Conservation (phyloP, 2,329 filamentous ascomycete species). For the Aspergillus hiratsukae region DNA sequence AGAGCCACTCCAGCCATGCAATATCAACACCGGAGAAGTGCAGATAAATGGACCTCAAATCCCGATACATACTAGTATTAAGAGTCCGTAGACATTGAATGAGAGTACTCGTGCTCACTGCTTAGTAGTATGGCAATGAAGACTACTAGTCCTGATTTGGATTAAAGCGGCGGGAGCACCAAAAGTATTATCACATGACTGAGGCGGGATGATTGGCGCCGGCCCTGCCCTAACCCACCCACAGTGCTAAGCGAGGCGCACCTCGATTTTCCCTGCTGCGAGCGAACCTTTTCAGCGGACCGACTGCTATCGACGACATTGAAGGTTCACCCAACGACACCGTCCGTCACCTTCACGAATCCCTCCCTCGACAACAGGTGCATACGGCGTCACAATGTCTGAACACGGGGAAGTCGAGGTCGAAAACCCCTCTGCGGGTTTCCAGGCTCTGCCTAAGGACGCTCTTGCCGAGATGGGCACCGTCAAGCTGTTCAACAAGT, state of each 20-base stretch:
- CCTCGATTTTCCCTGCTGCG: constrained; percentile 35
- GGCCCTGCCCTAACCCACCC: constrained; percentile 36
- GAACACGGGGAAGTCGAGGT: constrained; percentile 92
- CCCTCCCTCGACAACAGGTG: constrained; percentile 37
- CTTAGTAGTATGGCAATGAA: not conserved
- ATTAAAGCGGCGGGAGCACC: not conserved
- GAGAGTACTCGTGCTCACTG: not conserved
- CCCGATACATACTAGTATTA: not conserved
- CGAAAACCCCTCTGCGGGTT: constrained; percentile 65
- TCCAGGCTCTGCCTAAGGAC: constrained; percentile 86
- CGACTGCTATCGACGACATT: constrained; percentile 32
- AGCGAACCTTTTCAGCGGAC: constrained; percentile 34
- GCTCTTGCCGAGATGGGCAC: constrained; percentile 82
- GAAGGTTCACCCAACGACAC: constrained; percentile 37
- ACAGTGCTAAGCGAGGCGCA: constrained; percentile 42
- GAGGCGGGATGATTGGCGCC: constrained; percentile 15
- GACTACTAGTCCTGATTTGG: constrained; percentile 2
- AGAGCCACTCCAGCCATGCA: not conserved
- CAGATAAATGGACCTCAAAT: too few species aligned
- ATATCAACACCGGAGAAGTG: not conserved
- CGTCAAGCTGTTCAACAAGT: constrained; percentile 98
- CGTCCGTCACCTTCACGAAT: constrained; percentile 35
- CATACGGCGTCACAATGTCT: constrained; percentile 67
- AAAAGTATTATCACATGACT: constrained; percentile 22
- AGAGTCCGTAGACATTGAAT: not conserved